Conservation (phyloP, 2,329 filamentous ascomycete species). For the Penicillium capsulatum region DNA sequence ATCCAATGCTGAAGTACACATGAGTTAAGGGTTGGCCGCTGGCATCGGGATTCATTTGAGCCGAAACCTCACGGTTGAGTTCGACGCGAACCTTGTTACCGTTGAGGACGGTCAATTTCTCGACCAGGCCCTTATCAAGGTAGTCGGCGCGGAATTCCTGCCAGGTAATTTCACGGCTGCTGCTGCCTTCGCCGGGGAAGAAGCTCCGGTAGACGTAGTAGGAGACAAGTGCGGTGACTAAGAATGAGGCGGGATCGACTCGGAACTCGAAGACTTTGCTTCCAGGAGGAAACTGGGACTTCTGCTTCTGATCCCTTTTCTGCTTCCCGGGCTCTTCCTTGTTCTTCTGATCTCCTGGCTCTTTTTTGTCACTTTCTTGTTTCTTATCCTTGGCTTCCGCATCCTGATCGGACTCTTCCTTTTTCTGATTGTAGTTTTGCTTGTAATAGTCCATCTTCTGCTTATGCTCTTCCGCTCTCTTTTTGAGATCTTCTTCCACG, state of each 20-base stretch:
- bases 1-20: conserved; percentile 95
- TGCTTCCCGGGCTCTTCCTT: conserved; percentile 15
- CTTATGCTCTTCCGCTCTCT: conserved; percentile 16
- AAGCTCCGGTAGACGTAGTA: conserved; percentile 63
- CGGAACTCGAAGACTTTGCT: conserved; percentile 46
- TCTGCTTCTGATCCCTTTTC: conserved; percentile 27
- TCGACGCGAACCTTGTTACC: conserved; percentile 74
- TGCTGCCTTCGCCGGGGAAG: conserved; percentile 59
- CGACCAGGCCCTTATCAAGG: conserved; percentile 90
- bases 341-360: conserved; percentile 16
- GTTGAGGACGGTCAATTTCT: conserved; percentile 81
- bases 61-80: conserved; percentile 69
- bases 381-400: too few relatives aligned
- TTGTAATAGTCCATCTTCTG: conserved; percentile 14
- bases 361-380: conserved; percentile 17
- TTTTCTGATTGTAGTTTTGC: conserved; percentile 24
- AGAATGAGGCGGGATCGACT: conserved; percentile 52
- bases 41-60: conserved; percentile 70
- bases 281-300: conserved; percentile 27
- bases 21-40: conserved; percentile 65
- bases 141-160: conserved; percentile 93
- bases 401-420: too few relatives aligned
- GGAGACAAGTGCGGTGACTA: conserved; percentile 57
- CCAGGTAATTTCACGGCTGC: conserved; percentile 83
- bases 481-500: conserved; percentile 3